phyloP scores from a whole-genome alignment of 2,329 filamentous ascomycete genomes.

The Ophiostoma fasciatum region DNA sequence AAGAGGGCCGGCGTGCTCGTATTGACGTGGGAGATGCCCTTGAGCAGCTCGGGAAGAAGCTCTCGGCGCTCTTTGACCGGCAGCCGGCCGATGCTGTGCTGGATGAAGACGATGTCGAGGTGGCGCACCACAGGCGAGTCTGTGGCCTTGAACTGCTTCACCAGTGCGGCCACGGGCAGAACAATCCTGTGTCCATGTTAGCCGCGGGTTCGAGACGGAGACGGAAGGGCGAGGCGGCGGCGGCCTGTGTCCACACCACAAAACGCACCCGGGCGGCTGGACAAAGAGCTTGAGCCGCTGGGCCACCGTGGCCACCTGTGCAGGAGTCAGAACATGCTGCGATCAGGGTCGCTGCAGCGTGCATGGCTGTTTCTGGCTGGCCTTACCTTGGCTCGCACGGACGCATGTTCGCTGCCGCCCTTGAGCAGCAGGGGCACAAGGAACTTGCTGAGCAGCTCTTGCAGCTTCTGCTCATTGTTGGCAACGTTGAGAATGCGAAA shows the following conservation, averaged over 20 bases:
- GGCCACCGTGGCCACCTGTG: slow-evolving; percentile 34
- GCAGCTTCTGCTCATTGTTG: slow-evolving; percentile 70
- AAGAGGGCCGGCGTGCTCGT: slow-evolving; percentile 49
- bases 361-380: no score
- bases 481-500: slow-evolving; percentile 65
- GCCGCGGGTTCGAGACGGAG: no score
- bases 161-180: slow-evolving; percentile 66
- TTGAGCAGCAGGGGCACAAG: slow-evolving; percentile 75
- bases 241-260: no score
- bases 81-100: slow-evolving; percentile 52
- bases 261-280: slow-evolving; percentile 33
- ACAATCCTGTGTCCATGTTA: slow-evolving; percentile 55
- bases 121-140: slow-evolving; percentile 64
- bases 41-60: slow-evolving; percentile 55
- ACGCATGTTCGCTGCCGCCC: slow-evolving; percentile 62
- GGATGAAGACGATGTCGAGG: slow-evolving; percentile 78
- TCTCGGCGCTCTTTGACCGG: slow-evolving; percentile 47
- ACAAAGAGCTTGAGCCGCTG: slow-evolving; percentile 40
- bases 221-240: background rate
- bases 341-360: no score
- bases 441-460: slow-evolving; percentile 62
- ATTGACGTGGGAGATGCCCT: slow-evolving; percentile 48
- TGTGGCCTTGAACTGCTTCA: slow-evolving; percentile 80
- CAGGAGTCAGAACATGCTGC: slow-evolving; percentile 29
- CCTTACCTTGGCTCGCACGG: slow-evolving; percentile 70